These are phyloP conservation scores for Gremmenia infestans DNA, from an alignment of 2,329 filamentous ascomycete genomes.

Conservation along the genomic window DNA sequence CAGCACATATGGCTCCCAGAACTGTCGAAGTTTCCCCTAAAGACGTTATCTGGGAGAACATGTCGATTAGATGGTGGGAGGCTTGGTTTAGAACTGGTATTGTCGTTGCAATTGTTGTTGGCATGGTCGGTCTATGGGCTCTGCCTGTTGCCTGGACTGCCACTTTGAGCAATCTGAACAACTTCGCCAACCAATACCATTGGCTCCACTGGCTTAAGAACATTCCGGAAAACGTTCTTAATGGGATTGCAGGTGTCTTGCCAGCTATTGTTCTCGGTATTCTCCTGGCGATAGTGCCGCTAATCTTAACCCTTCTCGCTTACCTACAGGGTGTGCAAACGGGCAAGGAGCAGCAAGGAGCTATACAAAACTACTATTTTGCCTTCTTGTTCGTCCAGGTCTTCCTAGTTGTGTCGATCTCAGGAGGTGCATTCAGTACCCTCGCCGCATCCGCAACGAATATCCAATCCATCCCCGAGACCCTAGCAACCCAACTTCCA, in stretches of 20 bases:
- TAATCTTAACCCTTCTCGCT: slow-evolving; percentile 71
- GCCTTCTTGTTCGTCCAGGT: slow-evolving; percentile 90
- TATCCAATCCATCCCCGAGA: slow-evolving; percentile 61
- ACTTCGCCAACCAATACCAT: slow-evolving; percentile 56
- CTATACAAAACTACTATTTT: slow-evolving; percentile 92
- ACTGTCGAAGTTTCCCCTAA: slow-evolving; percentile 90
- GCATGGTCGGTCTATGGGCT: slow-evolving; percentile 83
- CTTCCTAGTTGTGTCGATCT: slow-evolving; percentile 87
- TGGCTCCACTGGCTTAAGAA: slow-evolving; percentile 68
- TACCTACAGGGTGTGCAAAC: slow-evolving; percentile 76
- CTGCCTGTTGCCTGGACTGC: slow-evolving; percentile 87
- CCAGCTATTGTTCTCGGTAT: slow-evolving; percentile 73
- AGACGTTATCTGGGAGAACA: slow-evolving; percentile 95
- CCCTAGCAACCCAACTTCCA: slow-evolving; percentile 75
- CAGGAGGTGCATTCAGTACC: slow-evolving; percentile 65
- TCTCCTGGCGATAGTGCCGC: slow-evolving; percentile 73
- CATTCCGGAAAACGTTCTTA: slow-evolving; percentile 59
- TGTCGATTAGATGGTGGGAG: slow-evolving; percentile 94
- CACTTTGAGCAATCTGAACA: slow-evolving; percentile 70
- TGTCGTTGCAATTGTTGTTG: slow-evolving; percentile 61
- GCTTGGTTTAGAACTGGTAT: slow-evolving; percentile 59
- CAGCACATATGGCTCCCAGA: slow-evolving; percentile 88
- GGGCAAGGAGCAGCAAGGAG: slow-evolving; percentile 69
- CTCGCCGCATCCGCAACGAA: slow-evolving; percentile 40
- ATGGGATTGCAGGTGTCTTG: slow-evolving; percentile 75